Base-by-base conservation (phyloP, 2,329 filamentous ascomycete species). In the Rhexocercosporidium sp. region DNA sequence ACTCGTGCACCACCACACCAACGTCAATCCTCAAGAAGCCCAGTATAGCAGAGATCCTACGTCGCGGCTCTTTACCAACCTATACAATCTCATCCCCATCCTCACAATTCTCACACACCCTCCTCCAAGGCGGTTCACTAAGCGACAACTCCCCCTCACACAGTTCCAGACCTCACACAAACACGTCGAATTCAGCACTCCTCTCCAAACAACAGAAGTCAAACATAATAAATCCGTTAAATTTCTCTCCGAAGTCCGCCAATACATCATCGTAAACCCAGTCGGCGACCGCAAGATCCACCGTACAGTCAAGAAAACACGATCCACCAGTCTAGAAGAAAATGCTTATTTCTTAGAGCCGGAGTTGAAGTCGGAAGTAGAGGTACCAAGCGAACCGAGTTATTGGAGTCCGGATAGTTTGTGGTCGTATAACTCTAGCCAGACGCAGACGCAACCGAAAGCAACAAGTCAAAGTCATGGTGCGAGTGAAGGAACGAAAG, bases 21-120 rank as follows among this genome's bases (percentile, higher is more conserved):
- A 62, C 53, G 27, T 62, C 69, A 27, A 62, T 69, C 9, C 51
- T 71, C 4, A 71, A 71, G 53, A 47, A 65, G n/a, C 65, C 65
- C 3, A 60, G 54, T 3, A 65, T 64, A 37, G 64, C 65, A 27
- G 64, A 66, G 29, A 53, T 71, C 41, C 16, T 71, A 3, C 47
- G 65, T n/a, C 64, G 67, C 31, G 66, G 69, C n/a, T 71, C 66
- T 3, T 37, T 62, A 39, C 59, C 59, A 14, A 27, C 20, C 44
- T 62, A 56, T 9, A 56, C 8, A 1, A 7, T 56, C 16, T 29
- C 51, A 22, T 37, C 53, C n/a, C 37, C 53, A 18, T 31, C 27
- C 18, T 53, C 49, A 12, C n/a, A 25, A 6, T 25, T 31, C 31
- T 53, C 47, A 41, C 18, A 20, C 3, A 39, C 31, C 29, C 16